phyloP scores from a whole-genome alignment of 2,329 filamentous ascomycete genomes.

The Neopestalotiopsis sp. region DNA sequence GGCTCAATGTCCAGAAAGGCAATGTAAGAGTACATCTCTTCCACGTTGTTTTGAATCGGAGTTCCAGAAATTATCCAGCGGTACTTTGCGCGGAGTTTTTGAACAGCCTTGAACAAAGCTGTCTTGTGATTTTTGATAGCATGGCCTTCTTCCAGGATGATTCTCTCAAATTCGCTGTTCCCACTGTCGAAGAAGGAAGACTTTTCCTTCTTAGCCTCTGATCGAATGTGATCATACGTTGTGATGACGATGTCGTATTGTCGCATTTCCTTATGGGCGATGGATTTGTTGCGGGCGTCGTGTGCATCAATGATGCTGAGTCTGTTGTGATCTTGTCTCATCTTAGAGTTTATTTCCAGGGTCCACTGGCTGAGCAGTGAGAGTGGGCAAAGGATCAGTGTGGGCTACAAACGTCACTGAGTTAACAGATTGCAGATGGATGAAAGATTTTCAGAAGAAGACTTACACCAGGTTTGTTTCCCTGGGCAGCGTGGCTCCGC shows the following conservation, averaged over 20 bases:
- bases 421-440: not conserved
- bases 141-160: constrained; percentile 82
- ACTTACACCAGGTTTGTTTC: not conserved
- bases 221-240: constrained; percentile 73
- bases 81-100: constrained; percentile 62
- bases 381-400: constrained; percentile 30
- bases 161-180: constrained; percentile 64
- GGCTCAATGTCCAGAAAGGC: constrained; percentile 79
- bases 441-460: not conserved
- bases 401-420: constrained; percentile 16
- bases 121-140: constrained; percentile 79
- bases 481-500: not conserved
- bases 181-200: constrained; percentile 63
- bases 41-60: constrained; percentile 86
- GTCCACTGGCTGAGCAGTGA: constrained; percentile 36
- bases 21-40: constrained; percentile 79
- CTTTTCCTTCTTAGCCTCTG: constrained; percentile 65
- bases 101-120: constrained; percentile 65
- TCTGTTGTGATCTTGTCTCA: constrained; percentile 60
- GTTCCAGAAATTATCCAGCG: constrained; percentile 82
- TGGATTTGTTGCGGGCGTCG: constrained; percentile 53
- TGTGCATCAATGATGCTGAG: constrained; percentile 75
- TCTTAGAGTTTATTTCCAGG: constrained; percentile 62
- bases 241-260: constrained; percentile 77
- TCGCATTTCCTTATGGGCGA: constrained; percentile 65